Conservation (phyloP, 2,329 filamentous ascomycete species). For the Ceratocystis albifundus region DNA sequence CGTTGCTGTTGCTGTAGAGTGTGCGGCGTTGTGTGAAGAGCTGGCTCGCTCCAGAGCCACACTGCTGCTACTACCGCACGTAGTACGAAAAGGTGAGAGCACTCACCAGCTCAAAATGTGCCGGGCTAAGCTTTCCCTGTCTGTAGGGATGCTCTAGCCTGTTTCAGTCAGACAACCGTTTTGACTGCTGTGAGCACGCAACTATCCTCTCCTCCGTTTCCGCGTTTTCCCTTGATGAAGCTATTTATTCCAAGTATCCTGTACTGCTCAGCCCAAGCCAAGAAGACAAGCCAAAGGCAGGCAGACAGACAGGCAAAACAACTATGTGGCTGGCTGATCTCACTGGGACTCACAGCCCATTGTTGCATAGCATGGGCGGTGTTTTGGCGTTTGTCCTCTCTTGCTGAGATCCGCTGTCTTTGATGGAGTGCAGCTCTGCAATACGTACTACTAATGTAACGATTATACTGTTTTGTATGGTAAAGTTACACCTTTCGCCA, state of each 20-base stretch:
- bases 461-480: not conserved
- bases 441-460: not conserved
- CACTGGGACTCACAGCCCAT: not conserved
- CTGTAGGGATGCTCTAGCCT: constrained; percentile 2
- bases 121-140: not conserved
- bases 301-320: too few relatives aligned
- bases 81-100: not conserved
- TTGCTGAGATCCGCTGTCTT: not conserved
- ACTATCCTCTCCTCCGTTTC: not conserved
- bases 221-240: not conserved
- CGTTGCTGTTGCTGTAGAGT: not conserved
- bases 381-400: not conserved
- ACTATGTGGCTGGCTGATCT: not conserved
- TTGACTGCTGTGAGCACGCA: not conserved
- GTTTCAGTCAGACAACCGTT: not conserved
- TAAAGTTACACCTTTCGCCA: constrained; percentile 2
- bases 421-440: not conserved
- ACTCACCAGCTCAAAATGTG: not conserved
- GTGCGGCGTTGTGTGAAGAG: not conserved
- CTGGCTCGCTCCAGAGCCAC: not conserved
- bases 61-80: not conserved
- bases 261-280: not conserved
- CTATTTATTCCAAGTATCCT: not conserved
- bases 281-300: not conserved
- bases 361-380: not conserved